phyloP scores from a whole-genome alignment of 148 eudicot genomes.

The Rhododendron ferrugineum region DNA sequence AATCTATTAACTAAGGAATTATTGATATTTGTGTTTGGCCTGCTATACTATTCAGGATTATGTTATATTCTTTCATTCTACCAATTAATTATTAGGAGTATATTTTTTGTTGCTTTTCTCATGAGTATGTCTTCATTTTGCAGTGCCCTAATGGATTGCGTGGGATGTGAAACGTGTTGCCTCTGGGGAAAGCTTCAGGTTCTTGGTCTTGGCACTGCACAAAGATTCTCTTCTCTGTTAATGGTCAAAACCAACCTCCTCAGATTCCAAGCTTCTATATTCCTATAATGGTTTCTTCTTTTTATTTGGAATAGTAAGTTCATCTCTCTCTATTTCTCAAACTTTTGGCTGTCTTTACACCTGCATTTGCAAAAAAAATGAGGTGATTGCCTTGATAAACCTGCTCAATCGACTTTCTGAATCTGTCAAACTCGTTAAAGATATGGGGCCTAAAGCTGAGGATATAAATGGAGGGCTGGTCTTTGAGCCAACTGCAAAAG shows the following conservation, averaged over 20 bases:
- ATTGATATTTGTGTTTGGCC: not conserved
- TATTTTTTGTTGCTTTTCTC: not conserved
- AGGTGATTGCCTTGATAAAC: slow-evolving; percentile 50
- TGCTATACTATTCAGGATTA: not conserved
- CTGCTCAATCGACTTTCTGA: slow-evolving; percentile 51
- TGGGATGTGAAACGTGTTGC: slow-evolving; percentile 15
- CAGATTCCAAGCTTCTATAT: slow-evolving; percentile 36
- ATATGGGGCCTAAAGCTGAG: slow-evolving; percentile 36
- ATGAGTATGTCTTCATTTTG: slow-evolving; percentile 12
- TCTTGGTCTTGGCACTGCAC: slow-evolving; percentile 77
- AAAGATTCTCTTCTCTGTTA: slow-evolving; percentile 62
- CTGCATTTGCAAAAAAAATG: slow-evolving; percentile 46
- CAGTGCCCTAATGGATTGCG: slow-evolving; percentile 25
- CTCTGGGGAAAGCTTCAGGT: slow-evolving; percentile 97
- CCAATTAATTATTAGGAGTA: not conserved
- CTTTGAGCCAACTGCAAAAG: slow-evolving; percentile 20
- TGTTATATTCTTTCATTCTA: not conserved
- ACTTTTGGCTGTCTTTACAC: slow-evolving; percentile 14
- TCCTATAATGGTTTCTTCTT: not conserved
- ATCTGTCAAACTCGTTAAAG: slow-evolving; percentile 41
- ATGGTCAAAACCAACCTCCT: slow-evolving; percentile 35
- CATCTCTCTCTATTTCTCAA: not conserved
- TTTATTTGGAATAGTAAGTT: not conserved
- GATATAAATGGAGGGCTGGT: slow-evolving; percentile 22
- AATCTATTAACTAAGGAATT: not conserved